phyloP scores from a whole-genome alignment of 2,329 filamentous ascomycete genomes.

The Chrysoporthe deuterocubensis region DNA sequence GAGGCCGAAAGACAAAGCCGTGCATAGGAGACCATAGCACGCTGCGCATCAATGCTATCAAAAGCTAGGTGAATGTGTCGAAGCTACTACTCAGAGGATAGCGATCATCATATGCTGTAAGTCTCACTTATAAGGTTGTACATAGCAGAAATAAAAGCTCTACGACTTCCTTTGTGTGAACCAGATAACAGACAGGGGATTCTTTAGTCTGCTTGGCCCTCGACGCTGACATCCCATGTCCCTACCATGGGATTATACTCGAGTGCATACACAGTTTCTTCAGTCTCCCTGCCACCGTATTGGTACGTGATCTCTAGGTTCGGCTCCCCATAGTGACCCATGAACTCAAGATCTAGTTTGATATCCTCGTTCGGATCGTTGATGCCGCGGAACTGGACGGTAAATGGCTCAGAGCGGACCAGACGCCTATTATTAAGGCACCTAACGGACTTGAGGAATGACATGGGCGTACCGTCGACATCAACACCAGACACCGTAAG shows the following conservation, averaged over 20 bases:
- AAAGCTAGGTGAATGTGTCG: too few relatives aligned
- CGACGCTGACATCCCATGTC: background rate
- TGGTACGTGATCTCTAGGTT: constrained; percentile 38
- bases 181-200: background rate
- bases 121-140: background rate
- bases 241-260: background rate
- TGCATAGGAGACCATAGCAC: too few relatives aligned
- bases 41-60: too few relatives aligned
- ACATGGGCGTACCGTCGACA: constrained; percentile 45
- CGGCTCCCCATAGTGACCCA: constrained; percentile 52
- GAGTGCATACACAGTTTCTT: background rate
- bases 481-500: constrained; percentile 43
- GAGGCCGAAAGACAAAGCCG: too few relatives aligned
- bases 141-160: too few relatives aligned
- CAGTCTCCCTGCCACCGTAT: constrained; percentile 21
- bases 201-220: background rate
- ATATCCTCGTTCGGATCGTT: constrained; percentile 34
- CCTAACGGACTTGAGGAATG: constrained; percentile 46
- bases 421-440: constrained; percentile 43
- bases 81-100: background rate
- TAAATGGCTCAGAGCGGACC: constrained; percentile 43
- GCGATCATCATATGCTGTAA: background rate
- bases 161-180: background rate
- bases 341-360: constrained; percentile 49
- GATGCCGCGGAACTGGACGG: constrained; percentile 39